Evolutionary conservation across 495 filamentous ascomycete genomes (phyloP).

Genomic region (Talaromyces adpressus): DNA sequence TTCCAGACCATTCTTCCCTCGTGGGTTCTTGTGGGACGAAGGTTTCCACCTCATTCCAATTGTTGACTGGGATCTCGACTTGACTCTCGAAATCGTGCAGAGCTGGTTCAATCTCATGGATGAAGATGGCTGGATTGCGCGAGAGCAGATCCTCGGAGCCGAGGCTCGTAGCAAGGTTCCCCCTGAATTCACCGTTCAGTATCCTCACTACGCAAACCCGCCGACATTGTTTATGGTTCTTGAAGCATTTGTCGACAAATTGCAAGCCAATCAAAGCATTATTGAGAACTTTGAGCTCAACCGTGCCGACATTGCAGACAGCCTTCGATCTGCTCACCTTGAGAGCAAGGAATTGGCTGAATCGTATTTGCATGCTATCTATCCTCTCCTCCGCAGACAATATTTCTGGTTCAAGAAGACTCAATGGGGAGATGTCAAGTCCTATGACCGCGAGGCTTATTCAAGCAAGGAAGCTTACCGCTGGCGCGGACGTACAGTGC

Average conservation of each 20-base stretch:
- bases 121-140: constrained; percentile 94
- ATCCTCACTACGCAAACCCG: constrained; percentile 96
- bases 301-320: constrained; percentile 20
- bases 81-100: constrained; percentile 87
- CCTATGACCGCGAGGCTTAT: constrained; percentile 82
- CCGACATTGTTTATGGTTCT: constrained; percentile 93
- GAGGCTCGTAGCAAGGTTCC: constrained; percentile 97
- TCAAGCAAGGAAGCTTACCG: constrained; percentile 86
- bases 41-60: constrained; percentile 93
- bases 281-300: constrained; percentile 16
- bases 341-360: constrained; percentile 60
- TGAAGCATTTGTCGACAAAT: constrained; percentile 71
- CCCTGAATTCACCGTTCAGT: constrained; percentile 89
- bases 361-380: constrained; percentile 71
- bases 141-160: constrained; percentile 91
- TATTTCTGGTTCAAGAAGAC: constrained; percentile 93
- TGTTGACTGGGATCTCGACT: constrained; percentile 86
- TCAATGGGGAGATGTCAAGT: constrained; percentile 82
- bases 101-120: constrained; percentile 97
- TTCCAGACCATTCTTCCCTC: constrained; percentile 89
- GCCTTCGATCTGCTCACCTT: constrained; percentile 50
- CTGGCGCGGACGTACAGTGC: constrained; percentile 84
- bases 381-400: constrained; percentile 87
- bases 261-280: constrained; percentile 37
- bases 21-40: constrained; percentile 97